Evolutionary conservation across 345 rosid genomes (phyloP), one percentile per base, ranked within the genome.

Genomic region (Syzygium aromaticum): DNA sequence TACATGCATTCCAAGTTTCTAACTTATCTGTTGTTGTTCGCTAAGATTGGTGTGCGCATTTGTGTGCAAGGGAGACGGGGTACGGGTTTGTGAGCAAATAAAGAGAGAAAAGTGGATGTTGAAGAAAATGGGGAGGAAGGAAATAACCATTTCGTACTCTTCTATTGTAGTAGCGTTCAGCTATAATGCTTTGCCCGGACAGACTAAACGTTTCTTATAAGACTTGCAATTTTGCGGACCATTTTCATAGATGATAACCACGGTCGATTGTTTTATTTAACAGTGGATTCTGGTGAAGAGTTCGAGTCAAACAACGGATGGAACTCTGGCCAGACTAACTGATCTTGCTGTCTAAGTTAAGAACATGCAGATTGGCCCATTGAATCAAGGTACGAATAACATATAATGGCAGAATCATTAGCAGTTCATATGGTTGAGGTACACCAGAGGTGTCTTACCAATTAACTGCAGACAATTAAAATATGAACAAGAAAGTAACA

Each of bases 371-470:
- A 40, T 73, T 73, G 80, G 49, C 49, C 40, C 85, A 67, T 33
- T 13, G 11, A 23, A 52, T 38, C 17, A 59, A 61, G 19, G 38
- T 5, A 22, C 43, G 10, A 28, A 61, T 25, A 12, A 59, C 28
- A 83, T 87, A 25, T 52, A 19, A 38, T 17, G 80, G 14, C 3
- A 1, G 49, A 33, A 46, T 7, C 46, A 67, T 67, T 17, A 33
- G 80, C 80, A 67, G 25, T 33, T 33, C 80, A 67, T 46, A 67
- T 67, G 46, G 91, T 96, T 96, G 86, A 96, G 96, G 92, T 92
- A 95, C 51, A 96, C 98, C 93, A 96, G 86, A 30, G 99, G 98
- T 17, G 98, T 95, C 83, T 93, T 95, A 59, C 98, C 98, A 25
- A 96, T 87, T 87, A 95, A 87, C 99, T 96, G 87, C 84, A 80